Evolutionary conservation across 2,329 filamentous ascomycete genomes (phyloP).

Genomic region (Fusarium domesticum): DNA sequence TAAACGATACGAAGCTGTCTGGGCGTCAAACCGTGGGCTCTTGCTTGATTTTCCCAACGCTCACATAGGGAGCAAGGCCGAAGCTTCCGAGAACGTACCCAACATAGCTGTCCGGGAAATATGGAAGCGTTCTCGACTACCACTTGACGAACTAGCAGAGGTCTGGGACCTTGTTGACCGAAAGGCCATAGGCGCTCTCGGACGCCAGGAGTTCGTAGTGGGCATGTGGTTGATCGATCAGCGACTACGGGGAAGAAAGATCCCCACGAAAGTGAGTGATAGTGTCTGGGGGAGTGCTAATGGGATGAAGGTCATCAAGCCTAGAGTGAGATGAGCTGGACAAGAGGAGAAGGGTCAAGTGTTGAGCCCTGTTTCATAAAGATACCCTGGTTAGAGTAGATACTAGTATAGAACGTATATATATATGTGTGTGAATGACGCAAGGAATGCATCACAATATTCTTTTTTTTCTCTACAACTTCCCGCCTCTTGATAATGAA

Average conservation of each 20-base stretch:
- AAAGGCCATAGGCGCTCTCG: conserved; percentile 52
- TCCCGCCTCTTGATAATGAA: too few species aligned
- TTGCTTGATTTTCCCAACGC: conserved; percentile 36
- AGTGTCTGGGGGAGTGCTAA: conserved; percentile 73
- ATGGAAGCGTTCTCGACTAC: conserved; percentile 69
- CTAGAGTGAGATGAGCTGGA: conserved; percentile 27
- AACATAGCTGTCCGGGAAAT: conserved; percentile 71
- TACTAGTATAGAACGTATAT: conserved; percentile 1
- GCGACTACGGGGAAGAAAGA: conserved; percentile 72
- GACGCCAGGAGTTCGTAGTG: conserved; percentile 73
- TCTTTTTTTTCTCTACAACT: too few species aligned
- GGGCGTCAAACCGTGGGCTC: conserved; percentile 74
- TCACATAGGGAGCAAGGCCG: conserved; percentile 19
- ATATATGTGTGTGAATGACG: background rate
- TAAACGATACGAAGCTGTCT: conserved; percentile 80
- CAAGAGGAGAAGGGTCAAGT: conserved; percentile 4
- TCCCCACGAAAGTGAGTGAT: conserved; percentile 66
- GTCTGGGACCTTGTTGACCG: conserved; percentile 74
- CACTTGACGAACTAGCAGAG: conserved; percentile 65
- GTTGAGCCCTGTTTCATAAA: conserved; percentile 16
- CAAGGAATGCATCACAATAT: too few species aligned
- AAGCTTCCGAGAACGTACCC: conserved; percentile 52
- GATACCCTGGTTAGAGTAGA: conserved; percentile 28
- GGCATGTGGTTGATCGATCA: conserved; percentile 83
- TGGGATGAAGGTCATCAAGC: conserved; percentile 41